A percentile compares a stretch with the other conserved stretches of the same genome.
phyloP scores from a whole-genome alignment of 257 asterid genomes.

The Petunia axillaris region DNA sequence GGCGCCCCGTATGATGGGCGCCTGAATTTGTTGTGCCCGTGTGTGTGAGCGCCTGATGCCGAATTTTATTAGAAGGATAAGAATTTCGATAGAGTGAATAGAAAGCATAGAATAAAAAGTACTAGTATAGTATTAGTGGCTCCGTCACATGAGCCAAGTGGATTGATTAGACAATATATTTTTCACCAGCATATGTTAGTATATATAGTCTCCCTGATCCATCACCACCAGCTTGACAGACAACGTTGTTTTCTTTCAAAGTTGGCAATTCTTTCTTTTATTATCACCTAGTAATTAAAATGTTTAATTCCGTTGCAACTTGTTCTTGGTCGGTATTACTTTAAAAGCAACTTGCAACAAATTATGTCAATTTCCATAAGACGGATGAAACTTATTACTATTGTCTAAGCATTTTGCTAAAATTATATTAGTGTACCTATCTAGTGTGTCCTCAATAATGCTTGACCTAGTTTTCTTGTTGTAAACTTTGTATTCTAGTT shows the following conservation, averaged over 20 bases:
- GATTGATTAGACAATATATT: slow-evolving; percentile 12
- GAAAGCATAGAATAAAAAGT: background rate
- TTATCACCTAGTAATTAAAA: background rate
- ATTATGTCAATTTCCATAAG: slow-evolving; percentile 10
- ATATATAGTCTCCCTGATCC: background rate
- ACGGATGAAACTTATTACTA: background rate
- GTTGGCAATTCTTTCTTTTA: background rate
- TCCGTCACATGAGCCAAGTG: slow-evolving; percentile 22
- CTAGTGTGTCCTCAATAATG: background rate
- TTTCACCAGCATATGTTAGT: background rate
- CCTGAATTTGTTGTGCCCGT: too few relatives aligned
- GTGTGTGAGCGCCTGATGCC: too few relatives aligned
- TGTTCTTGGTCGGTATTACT: slow-evolving; percentile 23
- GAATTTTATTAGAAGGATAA: background rate
- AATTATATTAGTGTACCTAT: background rate
- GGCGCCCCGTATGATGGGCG: too few relatives aligned
- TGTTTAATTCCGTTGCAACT: background rate
- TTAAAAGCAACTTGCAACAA: slow-evolving; percentile 24
- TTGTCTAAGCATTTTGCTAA: slow-evolving; percentile 7
- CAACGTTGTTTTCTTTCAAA: slow-evolving; percentile 18
- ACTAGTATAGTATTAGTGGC: background rate
- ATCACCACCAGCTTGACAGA: slow-evolving; percentile 14
- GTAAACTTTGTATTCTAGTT: background rate
- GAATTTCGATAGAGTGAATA: background rate
- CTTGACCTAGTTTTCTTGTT: background rate